Conservation (phyloP, 1,284 basidiomycete genomes). For the Leccinum solheimii region DNA sequence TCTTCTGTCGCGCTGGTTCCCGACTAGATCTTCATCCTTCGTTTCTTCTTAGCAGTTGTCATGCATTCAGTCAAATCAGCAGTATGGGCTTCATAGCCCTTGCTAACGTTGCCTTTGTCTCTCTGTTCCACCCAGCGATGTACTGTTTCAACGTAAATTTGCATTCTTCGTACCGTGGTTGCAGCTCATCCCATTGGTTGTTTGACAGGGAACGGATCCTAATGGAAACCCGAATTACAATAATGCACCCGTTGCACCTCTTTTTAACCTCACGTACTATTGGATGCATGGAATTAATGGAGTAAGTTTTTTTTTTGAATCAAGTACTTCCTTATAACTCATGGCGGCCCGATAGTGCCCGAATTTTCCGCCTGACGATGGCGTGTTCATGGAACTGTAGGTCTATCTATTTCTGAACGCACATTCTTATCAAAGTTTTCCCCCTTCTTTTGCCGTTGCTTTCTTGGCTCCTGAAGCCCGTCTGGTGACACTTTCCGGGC, state of each 20-base stretch:
- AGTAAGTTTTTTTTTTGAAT: slow-evolving; percentile 4
- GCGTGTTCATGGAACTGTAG: slow-evolving; percentile 10
- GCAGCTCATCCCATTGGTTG: slow-evolving; percentile 1
- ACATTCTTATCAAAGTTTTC: not conserved
- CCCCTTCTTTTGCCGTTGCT: not conserved
- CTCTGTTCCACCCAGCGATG: not conserved
- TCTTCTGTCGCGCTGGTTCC: slow-evolving; percentile 11
- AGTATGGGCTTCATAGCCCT: slow-evolving; percentile 14
- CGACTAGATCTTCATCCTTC: not conserved
- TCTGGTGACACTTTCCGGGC: not conserved
- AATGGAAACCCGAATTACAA: not conserved
- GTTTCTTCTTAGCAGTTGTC: slow-evolving; percentile 3
- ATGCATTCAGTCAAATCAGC: not conserved
- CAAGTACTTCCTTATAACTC: not conserved
- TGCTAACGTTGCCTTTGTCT: slow-evolving; percentile 9
- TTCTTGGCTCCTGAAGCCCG: slow-evolving; percentile 1
- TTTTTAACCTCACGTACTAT: not conserved
- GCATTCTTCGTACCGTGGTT: not conserved
- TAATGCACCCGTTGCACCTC: not conserved
- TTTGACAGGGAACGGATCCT: slow-evolving; percentile 10
- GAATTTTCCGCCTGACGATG: not conserved
- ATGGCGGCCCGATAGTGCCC: slow-evolving; percentile 6
- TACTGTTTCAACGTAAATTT: slow-evolving; percentile 12
- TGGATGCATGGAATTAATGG: slow-evolving; percentile 5
- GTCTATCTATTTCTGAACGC: not conserved